Percentiles rank a stretch among this genome's conserved stretches.
Evolutionary conservation across 768 basidiomycete genomes (phyloP).

Genomic region (Phlebiopsis flavidoalba): DNA sequence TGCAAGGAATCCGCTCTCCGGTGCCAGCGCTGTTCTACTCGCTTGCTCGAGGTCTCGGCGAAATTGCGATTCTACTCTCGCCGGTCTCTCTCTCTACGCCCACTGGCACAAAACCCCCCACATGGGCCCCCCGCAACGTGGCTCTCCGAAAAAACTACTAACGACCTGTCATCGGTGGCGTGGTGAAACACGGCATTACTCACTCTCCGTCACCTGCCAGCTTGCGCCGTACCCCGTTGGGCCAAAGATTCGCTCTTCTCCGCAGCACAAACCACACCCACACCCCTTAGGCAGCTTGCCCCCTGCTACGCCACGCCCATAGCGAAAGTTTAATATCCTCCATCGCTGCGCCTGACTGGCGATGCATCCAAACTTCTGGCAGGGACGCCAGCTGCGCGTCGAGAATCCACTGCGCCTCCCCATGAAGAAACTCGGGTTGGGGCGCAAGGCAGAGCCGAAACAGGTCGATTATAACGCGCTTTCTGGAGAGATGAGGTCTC

Average conservation of each 20-base stretch:
- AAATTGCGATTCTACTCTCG: neutral
- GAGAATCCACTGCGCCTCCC: neutral
- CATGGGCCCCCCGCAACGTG: neutral
- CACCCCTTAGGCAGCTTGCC: neutral
- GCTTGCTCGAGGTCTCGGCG: too few relatives aligned
- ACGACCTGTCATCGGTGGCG: neutral
- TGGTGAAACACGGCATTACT: neutral
- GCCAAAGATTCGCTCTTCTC: neutral
- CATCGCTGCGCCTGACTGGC: neutral
- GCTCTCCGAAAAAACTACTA: neutral
- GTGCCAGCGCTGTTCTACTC: too few relatives aligned
- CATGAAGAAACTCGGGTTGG: too few relatives aligned
- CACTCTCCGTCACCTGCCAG: too few relatives aligned
- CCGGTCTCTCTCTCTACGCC: neutral
- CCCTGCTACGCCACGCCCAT: neutral
- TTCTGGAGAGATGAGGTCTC: neutral
- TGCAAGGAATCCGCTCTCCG: too few relatives aligned
- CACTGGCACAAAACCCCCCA: neutral
- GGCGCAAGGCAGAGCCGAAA: too few relatives aligned
- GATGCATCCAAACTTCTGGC: neutral
- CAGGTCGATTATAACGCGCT: neutral
- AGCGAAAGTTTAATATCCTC: neutral
- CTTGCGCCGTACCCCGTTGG: too few relatives aligned
- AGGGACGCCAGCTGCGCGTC: neutral
- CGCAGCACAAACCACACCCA: neutral